Base-by-base conservation (phyloP, 2,329 filamentous ascomycete species). In the Didymella sp. region DNA sequence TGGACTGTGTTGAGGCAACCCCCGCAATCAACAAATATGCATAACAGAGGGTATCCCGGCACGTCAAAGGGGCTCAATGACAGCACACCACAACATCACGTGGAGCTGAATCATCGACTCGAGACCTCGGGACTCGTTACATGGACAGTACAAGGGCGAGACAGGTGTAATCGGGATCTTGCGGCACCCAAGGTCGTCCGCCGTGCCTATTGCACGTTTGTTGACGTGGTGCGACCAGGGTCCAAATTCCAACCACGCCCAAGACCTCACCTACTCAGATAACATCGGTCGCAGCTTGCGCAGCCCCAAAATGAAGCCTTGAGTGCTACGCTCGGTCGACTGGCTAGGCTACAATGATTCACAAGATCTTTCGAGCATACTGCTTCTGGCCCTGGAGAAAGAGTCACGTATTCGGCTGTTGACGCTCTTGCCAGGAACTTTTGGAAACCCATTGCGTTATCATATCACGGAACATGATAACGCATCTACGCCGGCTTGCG, bases 31-130 rank as follows among this genome's bases (percentile, higher is more conserved):
- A 57, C 45, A 41, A 54, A 37, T 19, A 19, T 19, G n/a, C n/a
- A 17, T 35, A 44, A 53, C 41, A 52, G 35, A 54, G 46, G 6
- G 30, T 30, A 48, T 57, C 48, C 54, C 37, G 42, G 54, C 49
- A 40, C 40, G 15, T 41, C 38, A 30, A 22, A 46, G 50, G 50
- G 50, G 50, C 21, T 41, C 11, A 3, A 41, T 41, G 38, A 41
- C 38, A 41, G 24, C 22, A 17, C 33, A 28, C 15, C 22, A 37
- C 37, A 38, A 15, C 19, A 42, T 28, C 51, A 55, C 42, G 47
- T 51, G 38, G 6, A 1, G 6, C n/a, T 41, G 38, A 41, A 25
- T 25, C 38, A 41, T 41, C 12, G 38, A 19, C 35, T 38, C 35
- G 11, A 37, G 17, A n/a, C 17, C 11, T 17, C 6, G 8, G 11